These are phyloP conservation scores for Solanum piurae DNA, from an alignment of 257 asterid species.

Conservation along the genomic window DNA sequence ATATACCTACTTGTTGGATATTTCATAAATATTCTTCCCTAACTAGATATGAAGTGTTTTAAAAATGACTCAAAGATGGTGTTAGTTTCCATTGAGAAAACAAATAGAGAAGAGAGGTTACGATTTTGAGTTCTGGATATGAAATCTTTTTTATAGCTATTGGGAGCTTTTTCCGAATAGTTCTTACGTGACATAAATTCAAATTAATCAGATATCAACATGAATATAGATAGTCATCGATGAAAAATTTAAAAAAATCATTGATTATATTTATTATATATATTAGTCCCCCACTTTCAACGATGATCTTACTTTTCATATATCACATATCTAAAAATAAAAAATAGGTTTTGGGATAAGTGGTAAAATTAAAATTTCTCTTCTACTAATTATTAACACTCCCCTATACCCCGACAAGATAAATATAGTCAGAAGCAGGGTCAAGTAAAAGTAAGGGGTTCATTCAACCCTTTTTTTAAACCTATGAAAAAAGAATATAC, in stretches of 20 bases:
- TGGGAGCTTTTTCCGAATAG: not conserved
- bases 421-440: not conserved
- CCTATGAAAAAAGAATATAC: no score
- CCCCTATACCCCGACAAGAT: not conserved
- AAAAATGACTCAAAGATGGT: no score
- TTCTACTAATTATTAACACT: not conserved
- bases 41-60: not conserved
- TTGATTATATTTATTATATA: no score
- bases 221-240: not conserved
- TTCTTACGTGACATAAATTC: no score
- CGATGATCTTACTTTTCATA: not conserved
- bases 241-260: not conserved
- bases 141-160: no score
- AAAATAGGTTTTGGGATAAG: not conserved
- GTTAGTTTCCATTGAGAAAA: not conserved
- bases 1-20: not conserved
- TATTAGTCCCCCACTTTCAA: not conserved
- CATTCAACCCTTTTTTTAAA: no score
- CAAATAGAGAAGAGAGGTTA: not conserved
- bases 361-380: not conserved
- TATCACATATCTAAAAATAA: no score
- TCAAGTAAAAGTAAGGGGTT: not conserved
- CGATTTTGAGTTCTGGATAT: not conserved
- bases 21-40: not conserved
- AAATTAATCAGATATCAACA: no score